Evolutionary conservation across 1,284 basidiomycete species (phyloP).

Genomic region (Mycosarcoma mackinlayi): DNA sequence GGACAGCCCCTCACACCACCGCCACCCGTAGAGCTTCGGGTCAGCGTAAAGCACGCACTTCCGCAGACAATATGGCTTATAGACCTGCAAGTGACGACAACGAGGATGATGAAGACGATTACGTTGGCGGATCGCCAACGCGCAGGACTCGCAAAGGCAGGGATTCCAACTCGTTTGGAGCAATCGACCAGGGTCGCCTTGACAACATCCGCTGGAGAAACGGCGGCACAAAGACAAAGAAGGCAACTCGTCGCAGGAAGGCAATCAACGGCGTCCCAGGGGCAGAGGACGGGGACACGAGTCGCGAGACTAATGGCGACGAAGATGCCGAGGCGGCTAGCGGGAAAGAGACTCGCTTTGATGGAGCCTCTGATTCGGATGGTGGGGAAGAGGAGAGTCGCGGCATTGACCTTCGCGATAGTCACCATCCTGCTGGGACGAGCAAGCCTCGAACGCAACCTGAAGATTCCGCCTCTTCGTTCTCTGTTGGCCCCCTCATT

Average conservation of each 20-base stretch:
- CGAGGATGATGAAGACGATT: conserved; percentile 33
- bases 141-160: conserved; percentile 22
- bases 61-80: conserved; percentile 26
- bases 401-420: neutral
- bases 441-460: neutral
- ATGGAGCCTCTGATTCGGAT: conserved; percentile 26
- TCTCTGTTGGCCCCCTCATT: too few relatives aligned
- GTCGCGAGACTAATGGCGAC: conserved; percentile 9
- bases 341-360: conserved; percentile 47
- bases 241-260: conserved; percentile 13
- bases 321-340: conserved; percentile 31
- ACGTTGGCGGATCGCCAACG: conserved; percentile 12
- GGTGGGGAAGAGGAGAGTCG: neutral
- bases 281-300: conserved; percentile 15
- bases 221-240: conserved; percentile 6
- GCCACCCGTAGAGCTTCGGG: conserved; percentile 24
- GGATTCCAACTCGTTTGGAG: conserved; percentile 19
- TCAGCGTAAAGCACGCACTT: conserved; percentile 30
- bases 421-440: neutral
- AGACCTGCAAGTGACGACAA: conserved; percentile 33
- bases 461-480: neutral
- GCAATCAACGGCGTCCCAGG: conserved; percentile 8
- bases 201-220: conserved; percentile 34
- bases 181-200: conserved; percentile 11
- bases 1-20: neutral